These are phyloP conservation scores for Nadsonia commutata DNA, from an alignment of 1,139 yeast species.

Conservation along the genomic window DNA sequence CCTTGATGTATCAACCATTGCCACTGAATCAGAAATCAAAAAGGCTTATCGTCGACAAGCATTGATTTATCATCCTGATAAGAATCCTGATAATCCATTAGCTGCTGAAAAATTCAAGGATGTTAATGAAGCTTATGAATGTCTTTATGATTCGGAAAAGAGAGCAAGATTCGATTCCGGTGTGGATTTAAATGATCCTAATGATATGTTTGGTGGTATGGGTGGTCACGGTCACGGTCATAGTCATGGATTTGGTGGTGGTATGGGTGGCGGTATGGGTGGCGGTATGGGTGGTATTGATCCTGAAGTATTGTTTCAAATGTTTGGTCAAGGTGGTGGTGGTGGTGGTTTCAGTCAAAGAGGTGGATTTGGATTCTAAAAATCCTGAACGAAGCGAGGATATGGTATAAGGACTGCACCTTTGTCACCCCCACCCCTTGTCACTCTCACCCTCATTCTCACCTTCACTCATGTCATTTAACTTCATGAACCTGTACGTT, in stretches of 20 bases:
- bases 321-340: slow-evolving; percentile 47
- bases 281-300: slow-evolving; percentile 36
- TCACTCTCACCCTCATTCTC: too few relatives aligned
- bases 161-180: slow-evolving; percentile 79
- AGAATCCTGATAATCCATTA: slow-evolving; percentile 64
- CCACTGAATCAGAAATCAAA: slow-evolving; percentile 60
- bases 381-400: neutral
- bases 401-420: too few relatives aligned
- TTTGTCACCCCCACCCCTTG: too few relatives aligned
- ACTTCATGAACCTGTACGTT: too few relatives aligned
- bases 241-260: slow-evolving; percentile 49
- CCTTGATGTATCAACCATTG: slow-evolving; percentile 51
- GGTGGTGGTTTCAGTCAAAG: slow-evolving; percentile 43
- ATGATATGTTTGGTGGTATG: slow-evolving; percentile 56
- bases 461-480: too few relatives aligned
- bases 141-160: slow-evolving; percentile 74
- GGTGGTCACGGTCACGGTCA: too few relatives aligned
- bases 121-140: slow-evolving; percentile 78
- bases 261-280: slow-evolving; percentile 49
- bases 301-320: slow-evolving; percentile 19
- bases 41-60: slow-evolving; percentile 71
- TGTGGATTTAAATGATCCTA: slow-evolving; percentile 31
- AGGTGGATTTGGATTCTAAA: slow-evolving; percentile 17
- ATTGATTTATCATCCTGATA: slow-evolving; percentile 83
- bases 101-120: slow-evolving; percentile 96